Conservation (phyloP, 192 early-diverging fungal species). For the Rhizophlyctis rosea region DNA sequence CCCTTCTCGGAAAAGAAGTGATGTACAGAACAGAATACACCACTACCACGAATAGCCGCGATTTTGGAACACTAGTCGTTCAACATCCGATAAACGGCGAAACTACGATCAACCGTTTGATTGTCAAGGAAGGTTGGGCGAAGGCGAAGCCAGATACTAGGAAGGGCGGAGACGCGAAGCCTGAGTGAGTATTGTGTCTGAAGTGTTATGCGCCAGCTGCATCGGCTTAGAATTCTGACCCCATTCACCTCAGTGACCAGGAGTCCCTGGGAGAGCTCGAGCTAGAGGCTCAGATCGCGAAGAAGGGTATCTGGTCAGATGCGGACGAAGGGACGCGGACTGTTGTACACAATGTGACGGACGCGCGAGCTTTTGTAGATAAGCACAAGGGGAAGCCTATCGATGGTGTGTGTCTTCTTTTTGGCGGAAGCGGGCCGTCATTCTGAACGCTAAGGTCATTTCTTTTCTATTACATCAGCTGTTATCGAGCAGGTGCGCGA, state of each 20-base stretch:
- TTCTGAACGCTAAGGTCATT: no score
- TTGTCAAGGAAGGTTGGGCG: constrained; percentile 82
- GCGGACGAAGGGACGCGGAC: constrained; percentile 23
- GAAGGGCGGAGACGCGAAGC: constrained; percentile 29
- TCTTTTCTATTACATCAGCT: constrained; percentile 29
- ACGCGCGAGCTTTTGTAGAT: constrained; percentile 69
- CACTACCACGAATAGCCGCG: constrained; percentile 55
- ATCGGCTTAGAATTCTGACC: no score
- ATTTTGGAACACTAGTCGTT: constrained; percentile 51
- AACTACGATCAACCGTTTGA: constrained; percentile 65
- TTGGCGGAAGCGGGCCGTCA: no score
- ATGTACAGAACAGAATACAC: constrained; percentile 78
- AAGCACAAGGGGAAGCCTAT: constrained; percentile 78
- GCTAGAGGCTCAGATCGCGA: constrained; percentile 62
- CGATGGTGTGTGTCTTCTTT: constrained; percentile 68
- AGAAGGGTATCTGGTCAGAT: constrained; percentile 76
- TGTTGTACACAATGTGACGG: constrained; percentile 15
- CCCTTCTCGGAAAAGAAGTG: constrained; percentile 87
- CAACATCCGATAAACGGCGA: constrained; percentile 49
- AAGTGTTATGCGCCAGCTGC: no score
- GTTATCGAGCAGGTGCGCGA: constrained; percentile 96
- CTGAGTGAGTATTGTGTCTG: constrained; percentile 34
- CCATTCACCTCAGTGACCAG: no score
- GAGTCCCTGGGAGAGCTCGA: constrained; percentile 57
- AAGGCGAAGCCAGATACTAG: constrained; percentile 58